Evolutionary conservation across 257 asterid genomes (phyloP).

Genomic region (Anisodus acutangulus): DNA sequence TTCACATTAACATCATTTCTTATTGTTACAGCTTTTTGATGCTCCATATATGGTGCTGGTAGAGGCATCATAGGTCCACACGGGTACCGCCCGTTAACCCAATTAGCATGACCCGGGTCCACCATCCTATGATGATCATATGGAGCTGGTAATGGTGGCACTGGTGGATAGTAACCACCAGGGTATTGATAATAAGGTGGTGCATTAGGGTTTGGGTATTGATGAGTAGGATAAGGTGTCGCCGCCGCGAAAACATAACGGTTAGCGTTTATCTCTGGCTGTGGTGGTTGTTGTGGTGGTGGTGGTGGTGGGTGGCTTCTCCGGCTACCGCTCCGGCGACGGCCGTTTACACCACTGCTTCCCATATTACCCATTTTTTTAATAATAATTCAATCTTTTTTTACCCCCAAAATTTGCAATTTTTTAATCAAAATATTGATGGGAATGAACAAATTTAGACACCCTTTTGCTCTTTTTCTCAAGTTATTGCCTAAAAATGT

Average conservation of each 20-base stretch:
- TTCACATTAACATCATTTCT: constrained; percentile 91
- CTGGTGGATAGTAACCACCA: constrained; percentile 74
- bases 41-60: constrained; percentile 78
- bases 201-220: constrained; percentile 75
- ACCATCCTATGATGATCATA: constrained; percentile 67
- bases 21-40: constrained; percentile 97
- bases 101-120: constrained; percentile 62
- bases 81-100: constrained; percentile 76
- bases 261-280: constrained; percentile 74
- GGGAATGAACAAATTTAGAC: not conserved
- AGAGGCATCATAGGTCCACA: constrained; percentile 74
- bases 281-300: constrained; percentile 72
- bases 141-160: constrained; percentile 68
- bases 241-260: constrained; percentile 98
- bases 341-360: constrained; percentile 71
- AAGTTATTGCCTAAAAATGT: not conserved
- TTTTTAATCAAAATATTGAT: not conserved
- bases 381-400: not conserved
- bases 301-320: constrained; percentile 76
- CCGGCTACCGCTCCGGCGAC: constrained; percentile 64
- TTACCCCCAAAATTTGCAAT: not conserved
- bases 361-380: constrained; percentile 80
- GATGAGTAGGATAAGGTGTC: constrained; percentile 89
- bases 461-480: not conserved
- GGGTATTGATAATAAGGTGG: constrained; percentile 89